phyloP scores from a whole-genome alignment of 306 rosid species.

The Senna siamea region DNA sequence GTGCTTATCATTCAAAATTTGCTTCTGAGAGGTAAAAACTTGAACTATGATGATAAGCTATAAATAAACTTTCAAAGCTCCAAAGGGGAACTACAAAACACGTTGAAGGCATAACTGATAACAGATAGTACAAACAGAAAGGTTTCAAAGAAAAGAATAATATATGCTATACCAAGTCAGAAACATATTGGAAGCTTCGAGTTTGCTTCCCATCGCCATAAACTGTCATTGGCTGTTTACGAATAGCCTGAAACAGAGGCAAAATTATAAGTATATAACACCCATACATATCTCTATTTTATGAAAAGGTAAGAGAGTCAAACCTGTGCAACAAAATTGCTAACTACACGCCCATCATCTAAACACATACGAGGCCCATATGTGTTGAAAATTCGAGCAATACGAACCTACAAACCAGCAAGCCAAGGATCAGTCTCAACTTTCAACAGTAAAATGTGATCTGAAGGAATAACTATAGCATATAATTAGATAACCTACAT shows the following conservation, averaged over 20 bases:
- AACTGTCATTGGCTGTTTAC: slow-evolving; percentile 89
- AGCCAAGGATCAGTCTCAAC: slow-evolving; percentile 35
- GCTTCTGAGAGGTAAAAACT: slow-evolving; percentile 5
- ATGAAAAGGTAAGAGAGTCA: slow-evolving; percentile 5
- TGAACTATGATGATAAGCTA: not conserved
- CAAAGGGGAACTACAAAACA: slow-evolving; percentile 10
- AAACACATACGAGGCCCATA: slow-evolving; percentile 98
- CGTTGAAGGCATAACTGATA: slow-evolving; percentile 28
- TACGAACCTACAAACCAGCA: slow-evolving; percentile 75
- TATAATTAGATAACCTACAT: slow-evolving; percentile 9
- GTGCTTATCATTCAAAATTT: slow-evolving; percentile 23
- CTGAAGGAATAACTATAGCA: not conserved
- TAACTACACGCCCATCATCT: slow-evolving; percentile 97
- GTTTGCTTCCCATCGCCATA: slow-evolving; percentile 98
- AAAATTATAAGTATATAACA: slow-evolving; percentile 10
- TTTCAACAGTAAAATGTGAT: slow-evolving; percentile 40
- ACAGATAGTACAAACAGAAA: not conserved
- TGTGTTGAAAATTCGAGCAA: slow-evolving; percentile 94
- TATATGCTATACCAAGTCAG: slow-evolving; percentile 76
- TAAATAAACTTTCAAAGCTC: not conserved
- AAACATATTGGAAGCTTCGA: slow-evolving; percentile 97
- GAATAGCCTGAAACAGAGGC: slow-evolving; percentile 73
- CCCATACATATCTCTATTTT: not conserved
- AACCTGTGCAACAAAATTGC: slow-evolving; percentile 99
- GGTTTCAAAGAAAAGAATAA: slow-evolving; percentile 16